A percentile compares a stretch with the other conserved stretches of the same genome.
Evolutionary conservation across 257 asterid genomes (phyloP).

Genomic region (Solanum neorickii): DNA sequence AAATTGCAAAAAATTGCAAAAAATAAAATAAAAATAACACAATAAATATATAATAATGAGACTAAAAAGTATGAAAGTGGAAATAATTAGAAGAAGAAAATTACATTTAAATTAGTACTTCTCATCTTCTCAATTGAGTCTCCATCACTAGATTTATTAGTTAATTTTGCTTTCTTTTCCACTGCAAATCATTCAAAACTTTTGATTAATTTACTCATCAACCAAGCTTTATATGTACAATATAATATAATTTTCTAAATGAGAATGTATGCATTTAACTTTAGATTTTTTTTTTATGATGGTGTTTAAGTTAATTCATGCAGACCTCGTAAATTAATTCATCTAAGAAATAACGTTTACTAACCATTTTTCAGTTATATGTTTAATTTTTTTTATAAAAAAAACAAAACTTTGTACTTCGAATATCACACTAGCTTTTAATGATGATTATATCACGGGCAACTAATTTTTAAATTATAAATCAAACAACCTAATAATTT

Average conservation of each 20-base stretch:
- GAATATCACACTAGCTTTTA: not conserved
- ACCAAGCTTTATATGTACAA: not conserved
- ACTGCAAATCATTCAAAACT: slow-evolving; percentile 1
- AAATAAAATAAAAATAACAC: not conserved
- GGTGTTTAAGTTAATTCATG: not conserved
- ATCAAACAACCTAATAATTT: not conserved
- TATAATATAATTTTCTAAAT: not conserved
- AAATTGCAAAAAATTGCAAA: not conserved
- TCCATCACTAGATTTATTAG: not conserved
- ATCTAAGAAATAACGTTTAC: not conserved
- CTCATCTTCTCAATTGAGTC: not conserved
- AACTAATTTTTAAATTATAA: not conserved
- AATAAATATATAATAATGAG: not conserved
- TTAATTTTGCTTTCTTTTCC: not conserved
- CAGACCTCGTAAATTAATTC: not conserved
- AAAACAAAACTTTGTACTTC: too few relatives aligned
- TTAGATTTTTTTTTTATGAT: not conserved
- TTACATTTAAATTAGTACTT: slow-evolving; percentile 1
- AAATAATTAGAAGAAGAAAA: not conserved
- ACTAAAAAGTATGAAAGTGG: not conserved
- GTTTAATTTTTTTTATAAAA: too few relatives aligned
- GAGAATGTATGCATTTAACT: not conserved
- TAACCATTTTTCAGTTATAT: not conserved
- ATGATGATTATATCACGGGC: too few relatives aligned
- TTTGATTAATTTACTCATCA: not conserved